A percentile compares a stretch with the other conserved stretches of the same genome.
Conservation (phyloP, 2,329 filamentous ascomycete species). For the Herpotrichia juniperi region DNA sequence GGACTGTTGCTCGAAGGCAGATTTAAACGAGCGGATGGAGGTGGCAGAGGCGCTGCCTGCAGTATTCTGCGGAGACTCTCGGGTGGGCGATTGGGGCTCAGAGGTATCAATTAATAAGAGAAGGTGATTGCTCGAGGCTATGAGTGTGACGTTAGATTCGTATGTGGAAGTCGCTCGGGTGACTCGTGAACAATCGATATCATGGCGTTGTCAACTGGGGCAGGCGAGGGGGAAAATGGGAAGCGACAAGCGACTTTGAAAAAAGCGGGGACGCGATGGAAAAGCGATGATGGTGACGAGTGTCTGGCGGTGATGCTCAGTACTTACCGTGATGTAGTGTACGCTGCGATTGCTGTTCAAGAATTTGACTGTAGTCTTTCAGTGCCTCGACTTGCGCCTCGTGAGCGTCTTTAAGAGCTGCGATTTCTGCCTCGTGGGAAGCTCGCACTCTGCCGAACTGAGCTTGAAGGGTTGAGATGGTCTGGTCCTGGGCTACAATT, state of each 20-base stretch:
- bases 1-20: slow-evolving; percentile 32
- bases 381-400: slow-evolving; percentile 47
- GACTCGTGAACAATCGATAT: no score
- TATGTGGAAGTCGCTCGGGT: not conserved
- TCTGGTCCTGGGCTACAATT: slow-evolving; percentile 37
- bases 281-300: not conserved
- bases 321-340: slow-evolving; percentile 39
- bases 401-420: slow-evolving; percentile 46
- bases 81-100: slow-evolving; percentile 26
- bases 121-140: slow-evolving; percentile 36
- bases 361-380: slow-evolving; percentile 43
- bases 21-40: slow-evolving; percentile 26
- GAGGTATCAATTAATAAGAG: slow-evolving; percentile 32
- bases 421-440: slow-evolving; percentile 48
- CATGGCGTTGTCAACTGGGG: no score
- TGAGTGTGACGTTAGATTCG: slow-evolving; percentile 1
- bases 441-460: slow-evolving; percentile 44
- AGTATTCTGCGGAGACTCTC: slow-evolving; percentile 22
- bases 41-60: slow-evolving; percentile 26
- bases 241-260: no score
- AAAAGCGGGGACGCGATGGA: not conserved
- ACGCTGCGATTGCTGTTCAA: slow-evolving; percentile 42
- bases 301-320: slow-evolving; percentile 1
- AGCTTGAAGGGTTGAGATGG: slow-evolving; percentile 38
- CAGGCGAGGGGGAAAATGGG: no score